Percentiles rank a stretch among this genome's conserved stretches.
These are phyloP conservation scores for Penicillium roqueforti DNA, from an alignment of 495 filamentous ascomycete species.

Conservation along the genomic window DNA sequence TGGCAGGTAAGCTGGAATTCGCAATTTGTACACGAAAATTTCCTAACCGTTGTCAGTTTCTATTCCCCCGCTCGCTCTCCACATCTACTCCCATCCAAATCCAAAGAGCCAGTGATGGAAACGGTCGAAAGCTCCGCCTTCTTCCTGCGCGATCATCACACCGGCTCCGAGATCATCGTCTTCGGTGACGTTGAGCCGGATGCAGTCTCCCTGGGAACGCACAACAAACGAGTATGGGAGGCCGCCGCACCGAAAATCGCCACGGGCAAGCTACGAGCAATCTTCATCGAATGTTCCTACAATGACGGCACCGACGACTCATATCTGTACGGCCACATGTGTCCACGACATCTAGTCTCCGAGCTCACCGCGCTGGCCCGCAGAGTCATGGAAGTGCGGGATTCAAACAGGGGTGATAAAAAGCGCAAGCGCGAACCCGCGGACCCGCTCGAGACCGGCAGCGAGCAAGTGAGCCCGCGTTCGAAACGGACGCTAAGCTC, in stretches of 20 bases:
- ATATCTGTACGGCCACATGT: slow-evolving; percentile 81
- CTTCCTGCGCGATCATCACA: slow-evolving; percentile 72
- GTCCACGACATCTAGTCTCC: slow-evolving; percentile 70
- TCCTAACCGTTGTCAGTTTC: slow-evolving; percentile 15
- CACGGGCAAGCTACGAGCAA: slow-evolving; percentile 61
- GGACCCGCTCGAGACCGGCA: background rate
- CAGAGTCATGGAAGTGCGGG: slow-evolving; percentile 48
- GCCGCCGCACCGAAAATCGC: slow-evolving; percentile 80
- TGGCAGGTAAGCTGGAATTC: slow-evolving; percentile 21
- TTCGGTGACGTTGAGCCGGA: slow-evolving; percentile 97
- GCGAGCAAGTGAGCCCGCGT: slow-evolving; percentile 24
- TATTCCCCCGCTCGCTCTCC: slow-evolving; percentile 33
- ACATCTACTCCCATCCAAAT: slow-evolving; percentile 18
- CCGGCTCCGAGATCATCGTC: slow-evolving; percentile 74
- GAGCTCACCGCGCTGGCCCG: slow-evolving; percentile 71
- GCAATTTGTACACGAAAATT: background rate
- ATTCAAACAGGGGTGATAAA: background rate
- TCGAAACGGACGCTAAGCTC: slow-evolving; percentile 20
- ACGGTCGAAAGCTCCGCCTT: slow-evolving; percentile 80
- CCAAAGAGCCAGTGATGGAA: slow-evolving; percentile 31
- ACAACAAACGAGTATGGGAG: slow-evolving; percentile 74
- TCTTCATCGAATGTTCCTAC: slow-evolving; percentile 96
- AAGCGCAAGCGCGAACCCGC: slow-evolving; percentile 34
- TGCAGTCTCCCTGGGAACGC: slow-evolving; percentile 71
- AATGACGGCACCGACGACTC: slow-evolving; percentile 69